Evolutionary conservation across 169 alveolate species (phyloP).

Genomic region (Eimeria falciformis): DNA sequence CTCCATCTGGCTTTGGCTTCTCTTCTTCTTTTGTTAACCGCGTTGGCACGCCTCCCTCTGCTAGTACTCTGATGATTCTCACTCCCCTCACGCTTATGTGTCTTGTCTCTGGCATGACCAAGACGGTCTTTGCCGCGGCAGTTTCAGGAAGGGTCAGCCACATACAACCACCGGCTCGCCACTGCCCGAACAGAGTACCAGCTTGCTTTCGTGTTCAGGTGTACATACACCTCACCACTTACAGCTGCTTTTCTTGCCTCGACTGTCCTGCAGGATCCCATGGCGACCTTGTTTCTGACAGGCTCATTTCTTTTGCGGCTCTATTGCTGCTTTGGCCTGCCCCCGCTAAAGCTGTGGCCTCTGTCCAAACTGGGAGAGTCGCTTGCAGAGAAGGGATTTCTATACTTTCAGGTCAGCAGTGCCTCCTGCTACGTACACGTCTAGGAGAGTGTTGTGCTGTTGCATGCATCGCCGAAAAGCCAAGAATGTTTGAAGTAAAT

Average conservation of each 20-base stretch:
- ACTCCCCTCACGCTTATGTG: background rate
- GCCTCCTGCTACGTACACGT: background rate
- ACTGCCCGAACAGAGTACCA: too few relatives aligned
- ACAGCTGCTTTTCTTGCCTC: too few relatives aligned
- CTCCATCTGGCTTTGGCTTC: background rate
- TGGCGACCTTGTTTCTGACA: background rate
- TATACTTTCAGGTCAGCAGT: background rate
- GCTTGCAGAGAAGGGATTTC: background rate
- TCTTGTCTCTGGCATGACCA: slow-evolving; percentile 7
- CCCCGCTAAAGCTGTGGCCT: background rate
- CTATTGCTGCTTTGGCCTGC: slow-evolving; percentile 7
- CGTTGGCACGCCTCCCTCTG: background rate
- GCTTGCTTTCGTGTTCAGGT: too few relatives aligned
- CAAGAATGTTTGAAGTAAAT: too few relatives aligned
- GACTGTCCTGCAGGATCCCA: background rate
- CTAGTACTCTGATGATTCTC: background rate
- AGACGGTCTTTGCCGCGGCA: background rate
- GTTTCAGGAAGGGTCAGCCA: background rate
- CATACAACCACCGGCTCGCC: background rate
- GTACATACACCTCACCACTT: too few relatives aligned
- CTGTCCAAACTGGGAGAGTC: slow-evolving; percentile 19
- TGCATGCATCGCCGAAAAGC: background rate
- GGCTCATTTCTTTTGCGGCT: slow-evolving; percentile 18
- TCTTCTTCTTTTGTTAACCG: background rate
- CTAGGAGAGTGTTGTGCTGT: background rate